These are phyloP conservation scores for Colletotrichum sp. DNA, from an alignment of 2,329 filamentous ascomycete species.

Conservation along the genomic window DNA sequence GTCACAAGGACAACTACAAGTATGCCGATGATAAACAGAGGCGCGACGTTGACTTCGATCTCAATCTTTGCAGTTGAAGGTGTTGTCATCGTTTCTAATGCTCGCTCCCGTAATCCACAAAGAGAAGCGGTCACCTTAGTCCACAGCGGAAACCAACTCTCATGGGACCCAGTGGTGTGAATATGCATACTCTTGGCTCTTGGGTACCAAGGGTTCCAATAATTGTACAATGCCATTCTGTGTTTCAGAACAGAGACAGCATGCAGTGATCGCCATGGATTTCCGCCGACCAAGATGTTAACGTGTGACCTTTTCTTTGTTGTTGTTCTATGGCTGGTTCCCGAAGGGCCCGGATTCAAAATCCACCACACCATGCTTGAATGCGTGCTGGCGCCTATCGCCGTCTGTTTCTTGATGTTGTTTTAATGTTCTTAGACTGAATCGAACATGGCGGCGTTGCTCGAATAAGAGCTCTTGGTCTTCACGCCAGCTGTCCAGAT, in stretches of 20 bases:
- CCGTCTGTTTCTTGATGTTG: not conserved
- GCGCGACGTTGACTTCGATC: not conserved
- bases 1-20: not conserved
- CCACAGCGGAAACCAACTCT: too few relatives aligned
- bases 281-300: not conserved
- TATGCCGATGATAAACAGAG: not conserved
- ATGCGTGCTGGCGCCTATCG: not conserved
- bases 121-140: not conserved
- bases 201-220: not conserved
- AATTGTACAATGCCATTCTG: not conserved
- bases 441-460: not conserved
- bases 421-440: not conserved
- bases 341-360: not conserved
- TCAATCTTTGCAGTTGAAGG: not conserved
- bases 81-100: not conserved
- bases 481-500: not conserved
- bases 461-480: not conserved
- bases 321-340: not conserved
- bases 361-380: not conserved
- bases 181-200: not conserved
- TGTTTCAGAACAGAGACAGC: not conserved
- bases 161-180: not conserved
- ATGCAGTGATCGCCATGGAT: not conserved
- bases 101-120: not conserved
- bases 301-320: not conserved